Evolutionary conservation across 2,329 filamentous ascomycete species (phyloP).

Genomic region (Trichoderma arundinaceum): DNA sequence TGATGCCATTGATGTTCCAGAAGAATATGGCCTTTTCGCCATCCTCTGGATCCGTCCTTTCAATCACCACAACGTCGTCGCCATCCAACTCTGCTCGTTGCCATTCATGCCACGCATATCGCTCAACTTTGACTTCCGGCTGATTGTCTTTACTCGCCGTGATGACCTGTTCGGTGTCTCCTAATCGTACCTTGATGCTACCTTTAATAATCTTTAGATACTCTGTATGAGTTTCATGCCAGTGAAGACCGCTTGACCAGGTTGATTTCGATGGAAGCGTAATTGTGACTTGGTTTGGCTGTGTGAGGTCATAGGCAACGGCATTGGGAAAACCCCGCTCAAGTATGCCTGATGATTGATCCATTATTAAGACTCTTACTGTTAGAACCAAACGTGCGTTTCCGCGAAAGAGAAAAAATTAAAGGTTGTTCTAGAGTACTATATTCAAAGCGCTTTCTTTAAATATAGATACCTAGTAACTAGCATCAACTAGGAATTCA

Average conservation of each 20-base stretch:
- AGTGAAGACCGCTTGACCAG: constrained; percentile 57
- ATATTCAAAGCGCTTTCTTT: not conserved
- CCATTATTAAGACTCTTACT: not conserved
- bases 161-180: constrained; percentile 33
- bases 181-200: constrained; percentile 40
- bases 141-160: constrained; percentile 34
- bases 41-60: constrained; percentile 54
- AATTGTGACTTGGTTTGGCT: constrained; percentile 48
- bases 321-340: constrained; percentile 34
- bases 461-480: not conserved
- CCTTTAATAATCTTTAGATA: constrained; percentile 52
- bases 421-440: not conserved
- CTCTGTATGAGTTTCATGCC: constrained; percentile 55
- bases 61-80: constrained; percentile 50
- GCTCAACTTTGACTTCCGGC: constrained; percentile 45
- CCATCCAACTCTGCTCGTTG: constrained; percentile 44
- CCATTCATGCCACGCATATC: constrained; percentile 53
- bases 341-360: constrained; percentile 30
- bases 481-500: not conserved
- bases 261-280: constrained; percentile 50
- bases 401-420: not conserved
- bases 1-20: constrained; percentile 54
- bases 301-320: constrained; percentile 46
- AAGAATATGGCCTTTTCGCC: constrained; percentile 56
- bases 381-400: not conserved